Evolutionary conservation across 192 early-diverging fungal genomes (phyloP).

Genomic region (Irineochytrium annulatum): DNA sequence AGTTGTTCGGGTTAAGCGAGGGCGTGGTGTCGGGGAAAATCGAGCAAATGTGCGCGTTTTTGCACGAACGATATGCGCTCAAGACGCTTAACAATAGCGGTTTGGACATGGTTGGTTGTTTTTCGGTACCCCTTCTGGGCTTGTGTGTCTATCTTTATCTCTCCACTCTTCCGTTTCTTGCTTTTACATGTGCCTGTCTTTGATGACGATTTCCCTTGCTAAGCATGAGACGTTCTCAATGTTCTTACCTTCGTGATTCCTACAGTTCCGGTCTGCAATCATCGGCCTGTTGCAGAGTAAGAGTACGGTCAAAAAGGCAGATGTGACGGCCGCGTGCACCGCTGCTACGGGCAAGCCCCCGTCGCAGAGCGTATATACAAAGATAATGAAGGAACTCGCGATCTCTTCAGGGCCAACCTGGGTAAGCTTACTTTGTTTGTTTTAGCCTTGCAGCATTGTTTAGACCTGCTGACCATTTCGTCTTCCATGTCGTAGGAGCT

Average conservation of each 20-base stretch:
- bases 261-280: constrained; percentile 17
- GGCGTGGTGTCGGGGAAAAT: not conserved
- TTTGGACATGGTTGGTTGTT: not conserved
- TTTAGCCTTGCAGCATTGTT: too few relatives aligned
- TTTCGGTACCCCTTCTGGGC: too few relatives aligned
- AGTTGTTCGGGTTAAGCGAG: constrained; percentile 7
- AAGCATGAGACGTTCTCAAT: too few relatives aligned
- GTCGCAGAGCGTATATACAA: constrained; percentile 15
- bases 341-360: constrained; percentile 13
- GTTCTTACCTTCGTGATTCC: too few relatives aligned
- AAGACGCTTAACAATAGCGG: not conserved
- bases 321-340: constrained; percentile 14
- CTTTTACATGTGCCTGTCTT: too few relatives aligned
- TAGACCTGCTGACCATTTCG: too few relatives aligned
- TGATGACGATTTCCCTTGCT: too few relatives aligned
- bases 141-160: too few relatives aligned
- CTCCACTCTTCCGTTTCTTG: too few relatives aligned
- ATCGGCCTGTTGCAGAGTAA: constrained; percentile 13
- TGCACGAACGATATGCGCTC: constrained; percentile 11
- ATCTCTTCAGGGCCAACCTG: constrained; percentile 13
- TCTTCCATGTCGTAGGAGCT: too few relatives aligned
- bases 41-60: not conserved
- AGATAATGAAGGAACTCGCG: constrained; percentile 28
- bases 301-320: constrained; percentile 9
- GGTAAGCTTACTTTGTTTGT: too few relatives aligned